These are phyloP conservation scores for Posidonia australis DNA, from an alignment of 106 monocot species.

Conservation along the genomic window DNA sequence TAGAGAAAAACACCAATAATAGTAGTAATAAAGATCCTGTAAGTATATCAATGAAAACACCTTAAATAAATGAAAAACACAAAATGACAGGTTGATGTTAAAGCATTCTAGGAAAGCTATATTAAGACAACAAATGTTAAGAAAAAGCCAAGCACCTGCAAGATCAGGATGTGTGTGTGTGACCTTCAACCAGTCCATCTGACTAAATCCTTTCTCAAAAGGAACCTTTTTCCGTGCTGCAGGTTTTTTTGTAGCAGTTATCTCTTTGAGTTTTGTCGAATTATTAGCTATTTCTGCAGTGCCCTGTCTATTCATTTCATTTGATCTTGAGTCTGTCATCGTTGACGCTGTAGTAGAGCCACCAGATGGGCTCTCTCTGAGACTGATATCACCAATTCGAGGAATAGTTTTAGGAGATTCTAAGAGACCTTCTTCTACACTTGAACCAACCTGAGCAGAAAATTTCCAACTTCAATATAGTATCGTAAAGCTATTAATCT, in stretches of 20 bases:
- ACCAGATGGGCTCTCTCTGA: slow-evolving; percentile 23
- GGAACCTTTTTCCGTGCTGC: slow-evolving; percentile 74
- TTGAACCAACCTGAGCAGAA: slow-evolving; percentile 39
- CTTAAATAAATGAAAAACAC: too few relatives aligned
- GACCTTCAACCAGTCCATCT: slow-evolving; percentile 97
- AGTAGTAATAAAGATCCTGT: too few relatives aligned
- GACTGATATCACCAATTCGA: slow-evolving; percentile 21
- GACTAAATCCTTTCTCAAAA: slow-evolving; percentile 96
- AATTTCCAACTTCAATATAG: neutral
- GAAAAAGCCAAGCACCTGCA: slow-evolving; percentile 44
- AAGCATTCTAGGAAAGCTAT: too few relatives aligned
- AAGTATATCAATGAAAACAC: too few relatives aligned
- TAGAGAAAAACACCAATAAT: too few relatives aligned
- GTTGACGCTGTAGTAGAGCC: neutral
- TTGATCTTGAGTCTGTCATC: neutral
- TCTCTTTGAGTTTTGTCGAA: slow-evolving; percentile 15
- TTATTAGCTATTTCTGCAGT: slow-evolving; percentile 4
- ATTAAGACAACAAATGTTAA: too few relatives aligned
- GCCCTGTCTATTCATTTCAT: slow-evolving; percentile 8
- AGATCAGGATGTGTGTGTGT: slow-evolving; percentile 83
- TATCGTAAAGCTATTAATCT: neutral
- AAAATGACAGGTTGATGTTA: too few relatives aligned
- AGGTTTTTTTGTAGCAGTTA: slow-evolving; percentile 29
- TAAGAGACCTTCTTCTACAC: slow-evolving; percentile 23
- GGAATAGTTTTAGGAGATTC: slow-evolving; percentile 51